Evolutionary conservation across 2,329 filamentous ascomycete species (phyloP).

Genomic region (Botryotinia convoluta): DNA sequence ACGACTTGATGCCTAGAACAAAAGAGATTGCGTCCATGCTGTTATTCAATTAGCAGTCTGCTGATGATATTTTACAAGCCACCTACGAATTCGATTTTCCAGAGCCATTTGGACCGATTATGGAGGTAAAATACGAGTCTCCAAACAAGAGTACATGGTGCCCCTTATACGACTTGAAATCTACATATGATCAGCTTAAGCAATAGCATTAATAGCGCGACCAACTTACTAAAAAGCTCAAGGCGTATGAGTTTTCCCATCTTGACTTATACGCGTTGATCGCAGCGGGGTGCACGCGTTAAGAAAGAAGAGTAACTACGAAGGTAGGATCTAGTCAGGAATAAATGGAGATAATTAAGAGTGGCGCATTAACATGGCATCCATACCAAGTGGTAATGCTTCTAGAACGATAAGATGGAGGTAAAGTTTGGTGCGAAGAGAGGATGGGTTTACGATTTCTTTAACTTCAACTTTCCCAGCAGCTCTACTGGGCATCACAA

Average conservation of each 20-base stretch:
- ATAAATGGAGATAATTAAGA: neutral
- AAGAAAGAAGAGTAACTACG: constrained; percentile 9
- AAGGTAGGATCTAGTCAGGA: neutral
- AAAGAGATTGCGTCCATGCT: constrained; percentile 99
- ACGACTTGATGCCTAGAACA: constrained; percentile 96
- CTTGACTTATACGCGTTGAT: constrained; percentile 42
- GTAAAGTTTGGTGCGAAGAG: neutral
- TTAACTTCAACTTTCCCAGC: neutral
- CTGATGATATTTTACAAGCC: constrained; percentile 28
- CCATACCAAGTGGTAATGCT: neutral
- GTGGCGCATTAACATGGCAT: neutral
- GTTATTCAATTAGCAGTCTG: constrained; percentile 31
- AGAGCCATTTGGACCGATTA: constrained; percentile 98
- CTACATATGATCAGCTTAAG: constrained; percentile 45
- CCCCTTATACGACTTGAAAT: constrained; percentile 99
- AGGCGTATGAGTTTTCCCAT: constrained; percentile 98
- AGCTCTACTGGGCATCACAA: constrained; percentile 4
- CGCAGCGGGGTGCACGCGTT: constrained; percentile 30
- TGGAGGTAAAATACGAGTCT: constrained; percentile 98
- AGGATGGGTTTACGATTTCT: neutral
- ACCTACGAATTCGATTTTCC: constrained; percentile 98
- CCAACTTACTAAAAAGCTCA: constrained; percentile 79
- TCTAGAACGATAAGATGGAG: neutral
- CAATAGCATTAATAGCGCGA: constrained; percentile 11
- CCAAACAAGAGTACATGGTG: constrained; percentile 93